These are phyloP conservation scores for Kodamaea laetipori DNA, from an alignment of 805 yeast species.

Conservation along the genomic window DNA sequence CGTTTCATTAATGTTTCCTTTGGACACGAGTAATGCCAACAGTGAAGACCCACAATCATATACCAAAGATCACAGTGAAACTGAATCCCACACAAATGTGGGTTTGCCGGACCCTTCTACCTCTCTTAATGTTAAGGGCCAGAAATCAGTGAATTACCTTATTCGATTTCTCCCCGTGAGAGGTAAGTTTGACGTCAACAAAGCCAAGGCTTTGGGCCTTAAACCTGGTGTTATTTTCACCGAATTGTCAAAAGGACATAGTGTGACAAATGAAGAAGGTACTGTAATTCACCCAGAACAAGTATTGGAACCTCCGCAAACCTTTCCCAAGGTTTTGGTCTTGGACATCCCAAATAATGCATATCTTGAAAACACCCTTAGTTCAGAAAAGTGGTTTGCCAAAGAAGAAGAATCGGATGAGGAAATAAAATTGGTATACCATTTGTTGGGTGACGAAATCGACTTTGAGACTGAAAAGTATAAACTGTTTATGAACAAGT, in stretches of 20 bases:
- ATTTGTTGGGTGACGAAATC: slow-evolving; percentile 68
- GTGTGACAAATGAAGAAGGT: slow-evolving; percentile 62
- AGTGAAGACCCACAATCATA: slow-evolving; percentile 40
- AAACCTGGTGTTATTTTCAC: slow-evolving; percentile 64
- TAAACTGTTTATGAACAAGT: slow-evolving; percentile 51
- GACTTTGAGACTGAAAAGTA: slow-evolving; percentile 48
- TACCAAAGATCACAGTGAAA: slow-evolving; percentile 38
- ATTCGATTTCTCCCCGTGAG: slow-evolving; percentile 65
- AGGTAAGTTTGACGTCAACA: slow-evolving; percentile 71
- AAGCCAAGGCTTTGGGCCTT: slow-evolving; percentile 70
- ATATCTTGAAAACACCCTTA: slow-evolving; percentile 41
- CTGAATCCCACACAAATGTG: slow-evolving; percentile 42
- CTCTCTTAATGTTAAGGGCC: slow-evolving; percentile 31
- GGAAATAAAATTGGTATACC: slow-evolving; percentile 62
- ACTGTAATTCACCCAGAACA: slow-evolving; percentile 61
- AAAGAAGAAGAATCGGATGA: slow-evolving; percentile 32
- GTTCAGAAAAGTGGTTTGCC: slow-evolving; percentile 34
- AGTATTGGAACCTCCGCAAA: slow-evolving; percentile 65
- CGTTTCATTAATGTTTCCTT: slow-evolving; percentile 59
- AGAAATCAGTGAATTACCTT: slow-evolving; percentile 64
- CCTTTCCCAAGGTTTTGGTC: slow-evolving; percentile 61
- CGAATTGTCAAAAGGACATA: slow-evolving; percentile 57
- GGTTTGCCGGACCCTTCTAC: slow-evolving; percentile 28
- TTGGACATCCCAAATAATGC: slow-evolving; percentile 67
- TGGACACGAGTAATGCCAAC: slow-evolving; percentile 44